Conservation (phyloP, 1,139 yeast genomes). For the Diutina sp. region DNA sequence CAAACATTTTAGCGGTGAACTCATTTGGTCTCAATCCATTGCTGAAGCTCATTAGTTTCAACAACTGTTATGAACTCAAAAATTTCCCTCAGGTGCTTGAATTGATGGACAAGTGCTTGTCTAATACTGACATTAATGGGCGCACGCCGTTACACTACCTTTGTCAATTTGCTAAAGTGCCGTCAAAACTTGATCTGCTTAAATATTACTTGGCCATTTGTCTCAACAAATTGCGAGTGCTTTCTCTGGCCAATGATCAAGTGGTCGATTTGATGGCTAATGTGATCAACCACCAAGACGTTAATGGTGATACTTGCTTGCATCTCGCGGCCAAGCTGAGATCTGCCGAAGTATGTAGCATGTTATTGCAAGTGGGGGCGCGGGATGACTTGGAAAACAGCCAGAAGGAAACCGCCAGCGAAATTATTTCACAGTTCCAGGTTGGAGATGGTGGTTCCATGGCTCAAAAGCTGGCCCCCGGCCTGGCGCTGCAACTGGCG, state of each 20-base stretch:
- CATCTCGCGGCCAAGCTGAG: slow-evolving; percentile 37
- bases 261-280: slow-evolving; percentile 38
- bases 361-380: not conserved
- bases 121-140: slow-evolving; percentile 61
- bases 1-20: slow-evolving; percentile 66
- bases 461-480: not conserved
- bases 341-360: not conserved
- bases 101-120: slow-evolving; percentile 54
- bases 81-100: slow-evolving; percentile 65
- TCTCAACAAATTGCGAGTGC: slow-evolving; percentile 23
- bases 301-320: slow-evolving; percentile 55
- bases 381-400: slow-evolving; percentile 2
- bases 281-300: slow-evolving; percentile 58
- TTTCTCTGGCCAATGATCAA: slow-evolving; percentile 16
- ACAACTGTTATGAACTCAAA: slow-evolving; percentile 72
- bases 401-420: slow-evolving; percentile 15
- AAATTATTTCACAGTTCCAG: slow-evolving; percentile 11
- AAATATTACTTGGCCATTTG: slow-evolving; percentile 24
- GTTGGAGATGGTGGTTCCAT: slow-evolving; percentile 2
- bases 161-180: slow-evolving; percentile 45
- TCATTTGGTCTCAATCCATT: slow-evolving; percentile 73
- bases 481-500: not conserved
- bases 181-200: slow-evolving; percentile 33
- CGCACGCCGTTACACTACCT: slow-evolving; percentile 65
- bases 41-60: slow-evolving; percentile 72